Evolutionary conservation across 2,329 filamentous ascomycete species (phyloP).

Genomic region (Davidsoniella eucalypti): DNA sequence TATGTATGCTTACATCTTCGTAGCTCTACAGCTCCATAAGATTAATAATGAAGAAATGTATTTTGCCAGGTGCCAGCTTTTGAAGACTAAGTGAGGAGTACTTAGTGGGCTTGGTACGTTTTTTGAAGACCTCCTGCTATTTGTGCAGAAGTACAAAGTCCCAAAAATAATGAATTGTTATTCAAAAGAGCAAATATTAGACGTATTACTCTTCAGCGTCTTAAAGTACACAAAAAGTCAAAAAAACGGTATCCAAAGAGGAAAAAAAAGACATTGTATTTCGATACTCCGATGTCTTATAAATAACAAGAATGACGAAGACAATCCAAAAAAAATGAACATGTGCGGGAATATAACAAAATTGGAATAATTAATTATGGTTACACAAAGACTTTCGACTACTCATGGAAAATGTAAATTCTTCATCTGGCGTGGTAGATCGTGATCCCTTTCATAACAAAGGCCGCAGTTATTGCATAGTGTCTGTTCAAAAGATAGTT

Average conservation of each 20-base stretch:
- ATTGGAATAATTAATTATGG: too few species aligned
- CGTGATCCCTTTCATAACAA: slow-evolving; percentile 72
- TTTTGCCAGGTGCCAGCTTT: too few species aligned
- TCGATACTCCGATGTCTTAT: too few species aligned
- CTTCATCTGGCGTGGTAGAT: slow-evolving; percentile 43
- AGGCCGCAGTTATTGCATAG: slow-evolving; percentile 90
- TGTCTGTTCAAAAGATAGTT: slow-evolving; percentile 32
- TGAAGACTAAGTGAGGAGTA: too few species aligned
- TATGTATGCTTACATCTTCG: too few species aligned
- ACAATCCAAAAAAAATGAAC: background rate
- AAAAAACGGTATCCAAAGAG: too few species aligned
- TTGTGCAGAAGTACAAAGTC: background rate
- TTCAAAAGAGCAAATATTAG: background rate
- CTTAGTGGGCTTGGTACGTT: too few species aligned
- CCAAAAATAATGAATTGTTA: background rate
- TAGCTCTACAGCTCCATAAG: too few species aligned
- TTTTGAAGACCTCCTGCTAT: too few species aligned
- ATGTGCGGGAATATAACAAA: too few species aligned
- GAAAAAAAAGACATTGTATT: too few species aligned
- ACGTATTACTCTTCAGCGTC: background rate
- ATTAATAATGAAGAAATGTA: too few species aligned
- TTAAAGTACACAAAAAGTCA: background rate
- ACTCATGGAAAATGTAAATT: slow-evolving; percentile 22
- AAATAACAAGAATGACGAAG: background rate
- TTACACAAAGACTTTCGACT: slow-evolving; percentile 8